Percentiles rank a stretch among this genome's conserved stretches.
These are phyloP conservation scores for Naganishia antarctica DNA, from an alignment of 768 basidiomycete species.

Conservation along the genomic window DNA sequence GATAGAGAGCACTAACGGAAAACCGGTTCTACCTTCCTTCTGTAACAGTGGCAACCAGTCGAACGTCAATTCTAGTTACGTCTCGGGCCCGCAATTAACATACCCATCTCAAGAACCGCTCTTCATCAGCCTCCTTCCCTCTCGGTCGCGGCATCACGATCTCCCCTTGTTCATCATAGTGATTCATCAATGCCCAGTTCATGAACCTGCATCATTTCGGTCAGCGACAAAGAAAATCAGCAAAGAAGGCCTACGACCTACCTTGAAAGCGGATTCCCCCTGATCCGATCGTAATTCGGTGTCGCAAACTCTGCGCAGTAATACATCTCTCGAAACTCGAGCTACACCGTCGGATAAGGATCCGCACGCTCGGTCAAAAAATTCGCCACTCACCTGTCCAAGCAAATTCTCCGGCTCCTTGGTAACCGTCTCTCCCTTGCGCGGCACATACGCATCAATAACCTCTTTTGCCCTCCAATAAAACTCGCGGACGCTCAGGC, in stretches of 20 bases:
- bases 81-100: neutral
- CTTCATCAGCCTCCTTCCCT: conserved; percentile 38
- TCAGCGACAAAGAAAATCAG: no score
- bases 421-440: conserved; percentile 36
- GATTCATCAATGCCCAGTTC: conserved; percentile 48
- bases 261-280: conserved; percentile 47
- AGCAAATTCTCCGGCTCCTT: conserved; percentile 49
- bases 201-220: conserved; percentile 47
- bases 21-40: conserved; percentile 47
- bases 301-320: conserved; percentile 46
- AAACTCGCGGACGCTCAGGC: conserved; percentile 47
- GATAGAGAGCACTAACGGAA: conserved; percentile 42
- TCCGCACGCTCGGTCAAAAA: no score
- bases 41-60: conserved; percentile 21
- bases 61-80: conserved; percentile 13
- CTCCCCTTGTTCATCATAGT: conserved; percentile 45
- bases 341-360: conserved; percentile 38
- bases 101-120: conserved; percentile 43
- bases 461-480: conserved; percentile 47
- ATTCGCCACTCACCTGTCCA: conserved; percentile 37
- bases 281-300: conserved; percentile 46
- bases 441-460: conserved; percentile 34
- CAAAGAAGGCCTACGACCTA: conserved; percentile 28
- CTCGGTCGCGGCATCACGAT: conserved; percentile 44
- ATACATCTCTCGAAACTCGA: conserved; percentile 50